Conservation (phyloP, 2,329 filamentous ascomycete genomes). For the Eutypella sp. region DNA sequence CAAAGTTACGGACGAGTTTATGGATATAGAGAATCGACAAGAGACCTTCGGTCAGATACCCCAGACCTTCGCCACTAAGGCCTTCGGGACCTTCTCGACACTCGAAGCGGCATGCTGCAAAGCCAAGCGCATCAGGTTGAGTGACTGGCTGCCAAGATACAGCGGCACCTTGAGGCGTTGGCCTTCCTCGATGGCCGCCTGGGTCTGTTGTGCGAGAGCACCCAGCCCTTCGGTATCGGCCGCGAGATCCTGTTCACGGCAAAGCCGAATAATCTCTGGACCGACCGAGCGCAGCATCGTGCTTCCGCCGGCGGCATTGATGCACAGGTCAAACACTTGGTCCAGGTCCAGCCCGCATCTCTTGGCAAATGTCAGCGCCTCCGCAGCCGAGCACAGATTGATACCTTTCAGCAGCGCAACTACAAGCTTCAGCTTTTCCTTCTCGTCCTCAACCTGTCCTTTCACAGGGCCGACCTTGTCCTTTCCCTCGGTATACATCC, state of each 20-base stretch:
- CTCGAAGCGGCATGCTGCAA: conserved; percentile 14
- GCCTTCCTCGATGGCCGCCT: conserved; percentile 36
- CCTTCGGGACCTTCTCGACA: conserved; percentile 15
- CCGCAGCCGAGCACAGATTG: conserved; percentile 38
- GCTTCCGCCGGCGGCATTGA: conserved; percentile 41
- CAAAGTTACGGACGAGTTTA: too few relatives aligned
- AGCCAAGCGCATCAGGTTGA: conserved; percentile 31
- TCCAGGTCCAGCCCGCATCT: conserved; percentile 38
- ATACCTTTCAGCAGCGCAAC: conserved; percentile 37
- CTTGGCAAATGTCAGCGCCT: conserved; percentile 37
- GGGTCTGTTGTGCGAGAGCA: conserved; percentile 27
- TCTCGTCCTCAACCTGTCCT: conserved; percentile 24
- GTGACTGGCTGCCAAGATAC: conserved; percentile 35
- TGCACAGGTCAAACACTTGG: conserved; percentile 40
- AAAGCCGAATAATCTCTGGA: conserved; percentile 32
- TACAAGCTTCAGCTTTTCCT: conserved; percentile 34
- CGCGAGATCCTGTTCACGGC: conserved; percentile 20
- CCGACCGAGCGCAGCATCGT: conserved; percentile 33
- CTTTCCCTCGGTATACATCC: conserved; percentile 36
- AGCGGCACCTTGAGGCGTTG: conserved; percentile 37
- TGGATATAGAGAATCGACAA: too few relatives aligned
- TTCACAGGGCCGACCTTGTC: conserved; percentile 27
- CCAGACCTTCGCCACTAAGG: conserved; percentile 23
- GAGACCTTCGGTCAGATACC: too few relatives aligned
- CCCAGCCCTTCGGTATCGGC: conserved; percentile 19